Conservation (phyloP, 768 basidiomycete species). For the Suillus brevipes region DNA sequence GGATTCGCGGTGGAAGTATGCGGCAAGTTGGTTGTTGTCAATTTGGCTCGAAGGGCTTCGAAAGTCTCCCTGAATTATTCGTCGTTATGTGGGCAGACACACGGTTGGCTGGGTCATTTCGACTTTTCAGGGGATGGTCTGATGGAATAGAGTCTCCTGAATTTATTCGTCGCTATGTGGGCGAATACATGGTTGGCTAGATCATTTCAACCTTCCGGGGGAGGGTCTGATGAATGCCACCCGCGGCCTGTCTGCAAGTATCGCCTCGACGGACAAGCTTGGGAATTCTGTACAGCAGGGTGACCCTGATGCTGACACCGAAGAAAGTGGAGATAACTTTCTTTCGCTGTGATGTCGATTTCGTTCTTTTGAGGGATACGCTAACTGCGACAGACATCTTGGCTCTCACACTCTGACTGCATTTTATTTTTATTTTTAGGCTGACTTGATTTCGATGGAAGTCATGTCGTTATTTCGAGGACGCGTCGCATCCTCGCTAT, state of each 20-base stretch:
- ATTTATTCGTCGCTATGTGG: neutral
- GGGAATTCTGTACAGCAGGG: neutral
- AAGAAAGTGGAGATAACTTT: neutral
- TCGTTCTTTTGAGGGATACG: neutral
- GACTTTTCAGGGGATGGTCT: too few relatives aligned
- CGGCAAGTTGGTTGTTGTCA: neutral
- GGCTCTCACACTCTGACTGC: neutral
- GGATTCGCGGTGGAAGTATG: neutral
- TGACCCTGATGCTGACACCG: neutral
- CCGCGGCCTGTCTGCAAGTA: neutral
- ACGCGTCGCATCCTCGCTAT: neutral
- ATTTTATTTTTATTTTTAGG: neutral
- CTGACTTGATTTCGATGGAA: neutral
- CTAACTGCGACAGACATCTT: neutral
- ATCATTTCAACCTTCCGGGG: neutral
- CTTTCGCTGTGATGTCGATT: too few relatives aligned
- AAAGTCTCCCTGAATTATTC: too few relatives aligned
- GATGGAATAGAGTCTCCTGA: neutral
- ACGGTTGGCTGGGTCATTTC: too few relatives aligned
- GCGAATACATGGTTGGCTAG: neutral
- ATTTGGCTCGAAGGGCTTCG: neutral
- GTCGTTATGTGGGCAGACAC: too few relatives aligned
- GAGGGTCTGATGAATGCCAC: neutral
- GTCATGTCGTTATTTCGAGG: neutral
- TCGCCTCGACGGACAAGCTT: neutral